phyloP scores from a whole-genome alignment of 352 stramenopile species.

The Thalassiosira livingstoniorum region DNA sequence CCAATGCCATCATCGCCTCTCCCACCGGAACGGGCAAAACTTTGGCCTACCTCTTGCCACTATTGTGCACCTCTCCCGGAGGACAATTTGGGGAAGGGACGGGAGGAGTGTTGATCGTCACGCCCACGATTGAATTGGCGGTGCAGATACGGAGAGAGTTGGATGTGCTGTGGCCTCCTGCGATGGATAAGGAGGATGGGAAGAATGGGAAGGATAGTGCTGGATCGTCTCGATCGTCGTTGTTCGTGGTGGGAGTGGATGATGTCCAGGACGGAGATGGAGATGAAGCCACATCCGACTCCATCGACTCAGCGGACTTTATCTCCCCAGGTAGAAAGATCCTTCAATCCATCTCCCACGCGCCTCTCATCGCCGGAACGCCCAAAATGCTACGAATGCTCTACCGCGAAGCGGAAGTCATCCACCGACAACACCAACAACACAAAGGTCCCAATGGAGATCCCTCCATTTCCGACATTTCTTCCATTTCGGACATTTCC shows the following conservation, averaged over 20 bases:
- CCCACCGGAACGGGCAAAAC: conserved; percentile 78
- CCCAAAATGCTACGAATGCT: conserved; percentile 67
- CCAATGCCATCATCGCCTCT: conserved; percentile 72
- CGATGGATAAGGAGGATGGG: background rate
- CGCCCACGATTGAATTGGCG: conserved; percentile 73
- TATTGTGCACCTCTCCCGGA: conserved; percentile 62
- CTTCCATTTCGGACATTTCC: no score
- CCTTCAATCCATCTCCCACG: conserved; percentile 27
- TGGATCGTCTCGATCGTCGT: conserved; percentile 22
- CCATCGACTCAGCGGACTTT: background rate
- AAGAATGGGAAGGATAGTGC: background rate
- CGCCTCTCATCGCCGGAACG: conserved; percentile 68
- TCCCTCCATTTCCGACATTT: no score
- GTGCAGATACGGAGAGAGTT: conserved; percentile 69
- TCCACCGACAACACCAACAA: background rate
- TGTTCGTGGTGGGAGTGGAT: conserved; percentile 59
- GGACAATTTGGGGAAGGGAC: conserved; percentile 31
- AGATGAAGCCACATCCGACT: conserved; percentile 23
- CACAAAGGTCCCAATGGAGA: no score
- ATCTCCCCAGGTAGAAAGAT: conserved; percentile 32
- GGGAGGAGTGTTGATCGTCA: conserved; percentile 66
- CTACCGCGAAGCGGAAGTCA: conserved; percentile 48
- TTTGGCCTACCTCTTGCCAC: conserved; percentile 73
- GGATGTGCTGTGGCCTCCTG: conserved; percentile 52
- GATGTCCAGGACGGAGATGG: conserved; percentile 20